Evolutionary conservation across 768 basidiomycete species (phyloP), one percentile per base, ranked within the genome.

Genomic region (Mycena pura): DNA sequence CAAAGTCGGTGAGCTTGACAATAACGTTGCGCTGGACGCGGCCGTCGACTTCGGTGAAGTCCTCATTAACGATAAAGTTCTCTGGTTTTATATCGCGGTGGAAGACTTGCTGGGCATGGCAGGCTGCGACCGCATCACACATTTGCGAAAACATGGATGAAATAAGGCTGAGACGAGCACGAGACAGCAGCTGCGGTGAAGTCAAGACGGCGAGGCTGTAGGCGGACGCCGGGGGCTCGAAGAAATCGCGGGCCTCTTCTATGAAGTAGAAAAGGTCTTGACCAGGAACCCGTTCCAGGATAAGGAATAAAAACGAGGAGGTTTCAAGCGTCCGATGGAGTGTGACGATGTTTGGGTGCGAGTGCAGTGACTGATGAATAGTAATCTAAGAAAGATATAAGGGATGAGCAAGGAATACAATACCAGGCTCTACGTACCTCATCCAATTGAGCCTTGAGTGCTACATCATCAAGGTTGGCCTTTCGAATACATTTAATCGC

Each of bases 81-180:
- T 99, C 96, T 0, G 96, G 96, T 79, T 99, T 99, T 84, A 99
- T 98, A 76, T 99, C 96, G 62, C 96, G 88, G 73, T 99, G 96
- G 72, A 90, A 94, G 62, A 99, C 92, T 34, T 89, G 89, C 62
- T 90, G 87, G 17, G 89, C 89, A 72, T 99, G 96, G 77, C 96
- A 98, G 7, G 91, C 87, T 3, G 93, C 93, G 13, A 99, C 96
- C 41, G 96, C 96, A 64, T 96, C 93, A 72, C 96, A 99, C 96
- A 99, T 99, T 78, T 99, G 97, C 19, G 87, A 81, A 76, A 99
- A 99, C 96, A 99, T 99, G 72, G 92, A 90, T 3, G 95, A 88
- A 70, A 99, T 95, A 66, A 99, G 86, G 15, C 92, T 90, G 28
- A 99, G 86, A 58, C 96, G 91, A 36, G 90, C 91, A 55, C 87